Percentiles rank a stretch among this genome's conserved stretches.
These are phyloP conservation scores for Neurospora sp. DNA, from an alignment of 495 filamentous ascomycete genomes.

Conservation along the genomic window DNA sequence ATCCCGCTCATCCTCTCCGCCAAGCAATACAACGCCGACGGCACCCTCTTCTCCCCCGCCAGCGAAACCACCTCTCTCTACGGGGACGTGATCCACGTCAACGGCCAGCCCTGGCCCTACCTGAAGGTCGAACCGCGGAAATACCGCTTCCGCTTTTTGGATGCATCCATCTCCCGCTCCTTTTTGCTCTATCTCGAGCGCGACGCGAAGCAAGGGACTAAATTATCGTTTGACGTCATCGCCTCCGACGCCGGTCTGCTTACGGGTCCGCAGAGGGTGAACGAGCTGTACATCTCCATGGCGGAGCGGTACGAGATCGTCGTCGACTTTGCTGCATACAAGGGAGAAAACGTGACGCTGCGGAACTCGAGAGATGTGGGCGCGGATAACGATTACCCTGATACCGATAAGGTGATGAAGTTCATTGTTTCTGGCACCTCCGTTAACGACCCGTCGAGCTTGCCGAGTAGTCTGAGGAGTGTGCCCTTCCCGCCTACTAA, in stretches of 20 bases:
- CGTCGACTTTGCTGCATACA: constrained; percentile 41
- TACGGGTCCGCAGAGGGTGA: constrained; percentile 23
- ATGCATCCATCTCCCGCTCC: constrained; percentile 39
- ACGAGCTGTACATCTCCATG: constrained; percentile 39
- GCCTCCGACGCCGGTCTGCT: constrained; percentile 43
- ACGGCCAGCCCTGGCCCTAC: constrained; percentile 47
- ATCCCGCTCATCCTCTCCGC: constrained; percentile 39
- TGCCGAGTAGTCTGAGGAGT: constrained; percentile 1
- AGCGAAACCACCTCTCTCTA: constrained; percentile 34
- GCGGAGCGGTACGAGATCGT: constrained; percentile 48
- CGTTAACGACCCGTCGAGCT: constrained; percentile 15
- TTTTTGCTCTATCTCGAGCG: constrained; percentile 37
- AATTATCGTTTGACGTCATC: constrained; percentile 39
- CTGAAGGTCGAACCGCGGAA: constrained; percentile 46
- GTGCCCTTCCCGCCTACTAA: constrained; percentile 14
- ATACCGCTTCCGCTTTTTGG: constrained; percentile 44
- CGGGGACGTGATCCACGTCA: constrained; percentile 48
- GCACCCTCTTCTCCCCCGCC: constrained; percentile 30
- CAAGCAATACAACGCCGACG: constrained; percentile 40
- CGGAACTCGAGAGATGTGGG: constrained; percentile 34
- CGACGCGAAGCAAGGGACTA: constrained; percentile 4
- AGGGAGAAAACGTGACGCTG: constrained; percentile 38
- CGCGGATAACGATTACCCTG: constrained; percentile 33
- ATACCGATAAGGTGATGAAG: constrained; percentile 43
- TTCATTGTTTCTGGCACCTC: constrained; percentile 36